These are phyloP conservation scores for Gleditsia sinensis DNA, from an alignment of 306 rosid genomes.

Conservation along the genomic window DNA sequence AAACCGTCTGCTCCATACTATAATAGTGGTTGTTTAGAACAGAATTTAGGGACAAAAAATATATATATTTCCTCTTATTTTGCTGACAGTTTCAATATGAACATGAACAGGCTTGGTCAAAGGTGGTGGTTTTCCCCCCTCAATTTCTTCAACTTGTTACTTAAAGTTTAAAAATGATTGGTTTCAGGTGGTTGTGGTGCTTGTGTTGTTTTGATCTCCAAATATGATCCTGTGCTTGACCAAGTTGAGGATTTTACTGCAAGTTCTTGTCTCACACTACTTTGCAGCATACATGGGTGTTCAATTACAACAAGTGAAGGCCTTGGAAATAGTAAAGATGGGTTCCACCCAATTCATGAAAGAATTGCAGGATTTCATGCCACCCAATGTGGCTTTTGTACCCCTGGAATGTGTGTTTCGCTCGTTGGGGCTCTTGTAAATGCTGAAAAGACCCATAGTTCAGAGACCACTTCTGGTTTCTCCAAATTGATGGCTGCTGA, in stretches of 20 bases:
- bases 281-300: slow-evolving; percentile 69
- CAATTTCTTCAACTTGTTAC: neutral
- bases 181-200: slow-evolving; percentile 93
- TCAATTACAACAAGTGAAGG: slow-evolving; percentile 87
- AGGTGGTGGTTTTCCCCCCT: neutral
- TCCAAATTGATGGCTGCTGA: slow-evolving; percentile 64
- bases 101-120: neutral
- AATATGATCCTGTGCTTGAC: slow-evolving; percentile 61
- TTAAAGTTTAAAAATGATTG: slow-evolving; percentile 18
- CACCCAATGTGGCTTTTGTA: slow-evolving; percentile 89
- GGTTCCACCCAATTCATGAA: slow-evolving; percentile 81
- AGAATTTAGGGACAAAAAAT: neutral
- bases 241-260: slow-evolving; percentile 65
- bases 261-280: slow-evolving; percentile 82
- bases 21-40: neutral
- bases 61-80: neutral
- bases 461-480: slow-evolving; percentile 66
- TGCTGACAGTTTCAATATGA: neutral
- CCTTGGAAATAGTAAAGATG: slow-evolving; percentile 73
- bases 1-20: neutral
- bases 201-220: slow-evolving; percentile 80
- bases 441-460: slow-evolving; percentile 57
- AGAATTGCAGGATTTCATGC: slow-evolving; percentile 85
- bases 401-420: slow-evolving; percentile 90
- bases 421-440: slow-evolving; percentile 68